phyloP scores from a whole-genome alignment of 2,329 filamentous ascomycete species.

The Talaromyces piceae region DNA sequence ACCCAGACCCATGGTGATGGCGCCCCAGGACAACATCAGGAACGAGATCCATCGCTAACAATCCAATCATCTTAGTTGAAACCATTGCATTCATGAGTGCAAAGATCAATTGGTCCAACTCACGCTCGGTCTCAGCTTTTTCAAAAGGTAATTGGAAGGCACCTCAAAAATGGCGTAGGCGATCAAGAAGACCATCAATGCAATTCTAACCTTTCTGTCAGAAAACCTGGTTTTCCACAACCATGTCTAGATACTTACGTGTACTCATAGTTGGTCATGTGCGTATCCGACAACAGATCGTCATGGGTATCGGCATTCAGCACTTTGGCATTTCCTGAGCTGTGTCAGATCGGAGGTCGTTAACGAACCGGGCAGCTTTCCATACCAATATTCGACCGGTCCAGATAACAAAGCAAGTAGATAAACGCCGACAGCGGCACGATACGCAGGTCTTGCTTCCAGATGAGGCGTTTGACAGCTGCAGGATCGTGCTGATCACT shows the following conservation, averaged over 20 bases:
- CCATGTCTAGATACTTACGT: constrained; percentile 28
- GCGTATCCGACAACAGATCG: constrained; percentile 55
- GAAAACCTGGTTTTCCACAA: not conserved
- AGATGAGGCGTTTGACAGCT: constrained; percentile 30
- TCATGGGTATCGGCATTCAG: constrained; percentile 54
- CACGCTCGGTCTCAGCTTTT: constrained; percentile 40
- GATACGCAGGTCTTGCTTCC: constrained; percentile 57
- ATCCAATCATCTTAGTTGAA: not conserved
- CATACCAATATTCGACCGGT: constrained; percentile 59
- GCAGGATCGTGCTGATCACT: not conserved
- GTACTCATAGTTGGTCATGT: constrained; percentile 57
- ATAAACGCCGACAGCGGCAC: constrained; percentile 57
- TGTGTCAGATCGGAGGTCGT: not conserved
- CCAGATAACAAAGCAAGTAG: constrained; percentile 62
- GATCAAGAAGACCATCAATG: constrained; percentile 42
- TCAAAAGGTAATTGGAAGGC: constrained; percentile 44
- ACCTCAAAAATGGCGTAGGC: constrained; percentile 45
- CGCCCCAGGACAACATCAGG: constrained; percentile 45
- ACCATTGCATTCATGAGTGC: not conserved
- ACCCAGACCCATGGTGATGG: constrained; percentile 42
- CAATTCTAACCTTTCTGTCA: constrained; percentile 26
- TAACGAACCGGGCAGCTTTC: not conserved
- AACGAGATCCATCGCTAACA: constrained; percentile 42
- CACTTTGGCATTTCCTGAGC: constrained; percentile 52
- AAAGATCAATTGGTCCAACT: constrained; percentile 7